phyloP scores from a whole-genome alignment of 2,329 filamentous ascomycete species.

The Emergomyces pasteurianus region DNA sequence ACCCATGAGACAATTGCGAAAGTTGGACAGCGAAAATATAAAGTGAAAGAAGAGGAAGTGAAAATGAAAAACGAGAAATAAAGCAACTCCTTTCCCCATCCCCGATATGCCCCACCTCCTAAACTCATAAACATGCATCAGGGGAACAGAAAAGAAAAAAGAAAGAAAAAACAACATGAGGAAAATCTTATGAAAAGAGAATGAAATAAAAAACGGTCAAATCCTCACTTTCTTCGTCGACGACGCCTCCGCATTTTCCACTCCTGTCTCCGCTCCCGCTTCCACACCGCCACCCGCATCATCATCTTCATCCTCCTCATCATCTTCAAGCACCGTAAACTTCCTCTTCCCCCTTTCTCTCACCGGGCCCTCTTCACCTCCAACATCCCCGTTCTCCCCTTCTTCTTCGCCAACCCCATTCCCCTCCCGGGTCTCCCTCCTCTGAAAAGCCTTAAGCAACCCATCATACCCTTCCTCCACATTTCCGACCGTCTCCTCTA shows the following conservation, averaged over 20 bases:
- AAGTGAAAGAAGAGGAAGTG: too few species aligned
- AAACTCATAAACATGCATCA: neutral
- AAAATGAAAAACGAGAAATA: too few species aligned
- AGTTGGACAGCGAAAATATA: too few species aligned
- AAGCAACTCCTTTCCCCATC: too few species aligned
- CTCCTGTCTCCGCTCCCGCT: neutral
- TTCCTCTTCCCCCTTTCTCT: slow-evolving; percentile 21
- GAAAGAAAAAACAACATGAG: neutral
- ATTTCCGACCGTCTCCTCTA: slow-evolving; percentile 46
- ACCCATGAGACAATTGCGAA: too few species aligned
- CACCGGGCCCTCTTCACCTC: slow-evolving; percentile 11
- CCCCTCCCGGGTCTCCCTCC: slow-evolving; percentile 4
- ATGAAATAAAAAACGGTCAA: neutral
- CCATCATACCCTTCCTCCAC: slow-evolving; percentile 49
- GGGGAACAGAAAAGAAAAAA: too few species aligned
- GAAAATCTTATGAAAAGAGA: neutral
- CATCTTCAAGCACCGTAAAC: slow-evolving; percentile 20
- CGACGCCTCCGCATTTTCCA: neutral
- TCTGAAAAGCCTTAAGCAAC: slow-evolving; percentile 34
- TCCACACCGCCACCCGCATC: neutral
- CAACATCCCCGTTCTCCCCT: slow-evolving; percentile 14
- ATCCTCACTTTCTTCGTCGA: slow-evolving; percentile 2
- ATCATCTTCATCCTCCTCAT: slow-evolving; percentile 10
- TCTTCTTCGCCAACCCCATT: slow-evolving; percentile 7
- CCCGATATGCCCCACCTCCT: neutral